A percentile compares a stretch with the other conserved stretches of the same genome.
These are phyloP conservation scores for Seiridium cupressi DNA, from an alignment of 2,329 filamentous ascomycete species.

Conservation along the genomic window DNA sequence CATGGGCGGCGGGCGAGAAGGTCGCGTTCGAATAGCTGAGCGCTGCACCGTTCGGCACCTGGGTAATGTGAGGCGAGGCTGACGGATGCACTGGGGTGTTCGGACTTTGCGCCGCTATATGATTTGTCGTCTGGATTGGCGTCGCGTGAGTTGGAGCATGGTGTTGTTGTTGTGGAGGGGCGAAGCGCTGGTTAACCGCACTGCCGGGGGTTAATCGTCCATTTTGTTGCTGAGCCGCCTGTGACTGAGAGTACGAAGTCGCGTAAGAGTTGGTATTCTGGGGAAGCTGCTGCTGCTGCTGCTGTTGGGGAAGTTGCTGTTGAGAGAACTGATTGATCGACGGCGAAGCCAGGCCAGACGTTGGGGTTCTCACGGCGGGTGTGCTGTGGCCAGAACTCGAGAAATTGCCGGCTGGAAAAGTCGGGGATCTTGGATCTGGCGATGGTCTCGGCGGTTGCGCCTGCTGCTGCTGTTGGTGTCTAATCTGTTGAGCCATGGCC, in stretches of 20 bases:
- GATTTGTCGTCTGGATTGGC: not conserved
- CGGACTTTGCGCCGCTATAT: not conserved
- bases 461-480: slow-evolving; percentile 1
- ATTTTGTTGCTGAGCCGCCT: not conserved
- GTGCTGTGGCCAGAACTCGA: not conserved
- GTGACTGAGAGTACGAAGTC: not conserved
- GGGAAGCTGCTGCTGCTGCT: not conserved
- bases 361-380: not conserved
- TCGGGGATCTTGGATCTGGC: not conserved
- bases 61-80: slow-evolving; percentile 40
- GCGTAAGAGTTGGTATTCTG: not conserved
- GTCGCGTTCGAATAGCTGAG: slow-evolving; percentile 22
- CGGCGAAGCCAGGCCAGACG: not conserved
- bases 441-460: not conserved
- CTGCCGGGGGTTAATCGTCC: not conserved
- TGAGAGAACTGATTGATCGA: not conserved
- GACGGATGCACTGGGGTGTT: slow-evolving; percentile 36
- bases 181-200: not conserved
- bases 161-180: not conserved
- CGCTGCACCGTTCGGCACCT: slow-evolving; percentile 11
- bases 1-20: slow-evolving; percentile 20
- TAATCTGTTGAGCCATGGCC: not conserved
- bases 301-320: not conserved
- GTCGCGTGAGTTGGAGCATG: not conserved
- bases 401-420: slow-evolving; percentile 1